Evolutionary conservation across 495 filamentous ascomycete genomes (phyloP), one percentile per base, ranked within the genome.

Genomic region (Trichoderma erinaceum): DNA sequence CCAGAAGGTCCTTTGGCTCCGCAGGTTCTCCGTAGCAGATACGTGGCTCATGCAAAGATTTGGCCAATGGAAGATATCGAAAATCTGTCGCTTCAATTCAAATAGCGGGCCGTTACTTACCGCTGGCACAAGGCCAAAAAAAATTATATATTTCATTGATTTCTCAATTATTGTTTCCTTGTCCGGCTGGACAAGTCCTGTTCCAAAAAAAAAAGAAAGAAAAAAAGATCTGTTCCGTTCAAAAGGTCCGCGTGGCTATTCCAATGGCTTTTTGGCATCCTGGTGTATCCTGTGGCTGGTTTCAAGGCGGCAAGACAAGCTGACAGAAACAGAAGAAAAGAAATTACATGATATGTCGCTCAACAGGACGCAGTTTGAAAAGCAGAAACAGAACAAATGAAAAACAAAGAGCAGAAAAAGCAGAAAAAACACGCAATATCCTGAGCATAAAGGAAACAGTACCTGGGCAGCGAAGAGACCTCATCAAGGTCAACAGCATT

Each of bases 391-490:
- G 41, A 25, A 73, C 75, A 75, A 75, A 68, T 73, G 75, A 67
- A 73, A 75, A 67, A 73, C 43, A 16, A 43, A 67, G 23, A 67
- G 65, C 29, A 71, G 71, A 11, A 73, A 75, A 77, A 75, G 65
- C 69, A 75, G n/a, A 65, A 43, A 65, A 52, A 52, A 21, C 48
- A 52, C n/a, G 48, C 48, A 52, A 23, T 52, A 61, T 61, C 41
- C 38, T 66, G 46, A 44, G 46, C 65, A 66, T 66, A 65, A 65
- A 41, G 63, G 23, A 58, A 67, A 67, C 46, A 81, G 56, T 82
- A 83, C 81, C 81, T 83, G 74, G 81, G 79, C 74, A 80, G 81
- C 73, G 80, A 81, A 73, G 82, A 80, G 74, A 82, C 80, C 75
- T 83, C 80, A 70, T 83, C 81, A 75, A 81, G 75, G 72, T 82